Evolutionary conservation across 129 eudicot genomes (phyloP).

Genomic region (Kitagawia praeruptora): DNA sequence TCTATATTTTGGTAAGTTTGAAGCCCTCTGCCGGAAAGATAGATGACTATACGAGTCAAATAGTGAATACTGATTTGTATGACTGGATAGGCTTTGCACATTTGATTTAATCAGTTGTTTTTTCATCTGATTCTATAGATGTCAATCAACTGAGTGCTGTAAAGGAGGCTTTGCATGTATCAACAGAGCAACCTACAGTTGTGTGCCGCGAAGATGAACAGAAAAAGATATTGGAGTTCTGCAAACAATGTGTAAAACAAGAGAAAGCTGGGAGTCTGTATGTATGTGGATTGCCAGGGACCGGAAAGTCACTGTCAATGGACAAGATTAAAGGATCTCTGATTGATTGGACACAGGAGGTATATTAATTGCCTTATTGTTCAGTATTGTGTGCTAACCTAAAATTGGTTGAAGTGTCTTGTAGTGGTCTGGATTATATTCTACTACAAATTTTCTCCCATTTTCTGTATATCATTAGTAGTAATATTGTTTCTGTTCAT

Average conservation of each 20-base stretch:
- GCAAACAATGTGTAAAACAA: conserved; percentile 46
- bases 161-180: conserved; percentile 86
- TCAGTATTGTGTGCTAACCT: not conserved
- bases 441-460: not conserved
- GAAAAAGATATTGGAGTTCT: conserved; percentile 55
- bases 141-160: conserved; percentile 53
- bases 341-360: conserved; percentile 75
- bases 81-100: not conserved
- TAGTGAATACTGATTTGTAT: not conserved
- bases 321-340: conserved; percentile 60
- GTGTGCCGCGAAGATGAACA: conserved; percentile 82
- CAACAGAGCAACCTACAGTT: conserved; percentile 45
- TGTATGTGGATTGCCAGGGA: conserved; percentile 86
- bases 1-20: not conserved
- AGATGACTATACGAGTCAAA: not conserved
- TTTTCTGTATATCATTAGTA: not conserved
- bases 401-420: not conserved
- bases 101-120: not conserved
- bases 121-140: conserved; percentile 32
- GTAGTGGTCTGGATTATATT: not conserved
- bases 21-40: not conserved
- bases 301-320: conserved; percentile 85
- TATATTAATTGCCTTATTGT: conserved; percentile 17
- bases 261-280: conserved; percentile 83
- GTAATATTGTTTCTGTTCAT: not conserved